These are phyloP conservation scores for Sporothrix pallida DNA, from an alignment of 2,329 filamentous ascomycete genomes.

Conservation along the genomic window DNA sequence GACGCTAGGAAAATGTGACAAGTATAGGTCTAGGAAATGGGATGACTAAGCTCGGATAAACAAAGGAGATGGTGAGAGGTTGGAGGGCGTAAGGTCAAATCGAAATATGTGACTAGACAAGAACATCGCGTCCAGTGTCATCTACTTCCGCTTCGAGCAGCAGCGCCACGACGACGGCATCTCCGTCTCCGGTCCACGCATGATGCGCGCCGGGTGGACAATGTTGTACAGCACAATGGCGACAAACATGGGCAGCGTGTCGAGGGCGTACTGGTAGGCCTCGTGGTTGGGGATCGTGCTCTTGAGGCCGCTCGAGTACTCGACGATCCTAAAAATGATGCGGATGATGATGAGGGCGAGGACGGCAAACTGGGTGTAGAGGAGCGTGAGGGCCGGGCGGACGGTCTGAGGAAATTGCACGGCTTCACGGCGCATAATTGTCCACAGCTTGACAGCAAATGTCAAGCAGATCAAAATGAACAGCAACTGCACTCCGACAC, in stretches of 20 bases:
- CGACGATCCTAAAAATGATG: constrained; percentile 65
- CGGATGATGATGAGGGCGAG: constrained; percentile 46
- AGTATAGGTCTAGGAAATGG: not conserved
- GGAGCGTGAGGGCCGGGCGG: not conserved
- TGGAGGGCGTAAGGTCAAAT: not conserved
- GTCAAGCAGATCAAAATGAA: constrained; percentile 48
- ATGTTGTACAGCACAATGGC: constrained; percentile 50
- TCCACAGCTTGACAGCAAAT: constrained; percentile 45
- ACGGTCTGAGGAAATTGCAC: not conserved
- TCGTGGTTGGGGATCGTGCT: constrained; percentile 49
- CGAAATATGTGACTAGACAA: too few species aligned
- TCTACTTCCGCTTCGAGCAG: constrained; percentile 25
- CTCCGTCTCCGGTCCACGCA: constrained; percentile 53
- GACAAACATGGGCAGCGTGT: constrained; percentile 63
- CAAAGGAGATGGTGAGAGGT: not conserved
- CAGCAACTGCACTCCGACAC: constrained; percentile 33
- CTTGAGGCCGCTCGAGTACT: constrained; percentile 57
- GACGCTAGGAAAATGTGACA: not conserved
- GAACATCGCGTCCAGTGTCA: too few species aligned
- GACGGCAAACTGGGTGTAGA: constrained; percentile 32
- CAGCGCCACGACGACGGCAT: constrained; percentile 45
- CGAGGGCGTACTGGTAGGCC: constrained; percentile 54
- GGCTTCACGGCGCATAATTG: constrained; percentile 41
- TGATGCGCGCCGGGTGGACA: constrained; percentile 55
- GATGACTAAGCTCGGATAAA: not conserved